These are phyloP conservation scores for Lasiosphaeria ovina DNA, from an alignment of 495 filamentous ascomycete species.

Conservation along the genomic window DNA sequence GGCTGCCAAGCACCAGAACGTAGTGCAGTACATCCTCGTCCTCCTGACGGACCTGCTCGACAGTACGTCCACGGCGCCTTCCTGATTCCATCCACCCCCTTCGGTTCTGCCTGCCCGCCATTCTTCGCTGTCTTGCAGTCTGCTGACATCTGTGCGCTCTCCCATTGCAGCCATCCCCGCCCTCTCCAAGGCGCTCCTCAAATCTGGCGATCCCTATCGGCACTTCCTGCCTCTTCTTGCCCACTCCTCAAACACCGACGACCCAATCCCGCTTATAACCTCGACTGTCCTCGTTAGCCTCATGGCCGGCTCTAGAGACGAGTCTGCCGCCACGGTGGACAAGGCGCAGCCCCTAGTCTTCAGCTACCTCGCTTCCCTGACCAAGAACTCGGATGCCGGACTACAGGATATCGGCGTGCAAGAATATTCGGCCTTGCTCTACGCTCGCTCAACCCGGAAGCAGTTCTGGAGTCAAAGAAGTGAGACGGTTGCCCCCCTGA, in stretches of 20 bases:
- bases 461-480: slow-evolving; percentile 85
- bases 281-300: slow-evolving; percentile 83
- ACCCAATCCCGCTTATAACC: slow-evolving; percentile 83
- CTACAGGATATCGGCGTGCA: slow-evolving; percentile 95
- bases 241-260: slow-evolving; percentile 76
- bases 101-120: slow-evolving; percentile 5
- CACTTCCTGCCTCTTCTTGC: slow-evolving; percentile 83
- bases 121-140: background rate
- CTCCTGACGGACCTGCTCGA: slow-evolving; percentile 84
- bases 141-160: background rate
- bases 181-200: slow-evolving; percentile 70
- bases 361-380: slow-evolving; percentile 77
- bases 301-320: slow-evolving; percentile 66
- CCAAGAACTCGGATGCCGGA: slow-evolving; percentile 73
- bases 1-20: slow-evolving; percentile 75
- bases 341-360: slow-evolving; percentile 79
- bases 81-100: background rate
- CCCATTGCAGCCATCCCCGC: slow-evolving; percentile 65
- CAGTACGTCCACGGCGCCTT: slow-evolving; percentile 50
- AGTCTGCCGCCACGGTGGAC: slow-evolving; percentile 57
- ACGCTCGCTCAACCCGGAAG: slow-evolving; percentile 68
- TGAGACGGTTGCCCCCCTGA: slow-evolving; percentile 76
- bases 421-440: slow-evolving; percentile 83
- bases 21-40: slow-evolving; percentile 92
- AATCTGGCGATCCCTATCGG: slow-evolving; percentile 74